Evolutionary conservation across 306 rosid genomes (phyloP), one percentile per base, ranked within the genome.

Genomic region (Leucaena leucocephala): DNA sequence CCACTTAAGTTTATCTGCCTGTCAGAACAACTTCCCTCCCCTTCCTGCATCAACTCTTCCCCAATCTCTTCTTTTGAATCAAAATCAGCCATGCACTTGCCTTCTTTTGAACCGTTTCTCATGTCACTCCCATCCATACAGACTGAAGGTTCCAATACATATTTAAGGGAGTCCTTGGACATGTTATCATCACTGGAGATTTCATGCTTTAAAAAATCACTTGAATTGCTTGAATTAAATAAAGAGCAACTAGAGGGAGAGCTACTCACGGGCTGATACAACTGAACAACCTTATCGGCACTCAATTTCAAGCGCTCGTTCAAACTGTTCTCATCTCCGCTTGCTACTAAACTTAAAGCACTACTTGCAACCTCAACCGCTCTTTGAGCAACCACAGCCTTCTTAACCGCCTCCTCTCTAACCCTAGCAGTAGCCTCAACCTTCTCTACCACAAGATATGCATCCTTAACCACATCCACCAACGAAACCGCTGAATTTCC

Each of bases 21-120:
- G 66, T 75, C 74, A 45, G 93, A 88, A 61, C 86, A 83, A 66
- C 92, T 88, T 75, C 83, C 87, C 73, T 80, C 82, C 49, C 86
- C 91, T 81, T 87, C 91, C 80, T 89, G 83, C 80, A 81, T 59
- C 57, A 39, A n/a, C 66, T 57, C 85, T 46, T 80, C 80, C 72
- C 58, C 84, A 65, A 8, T 73, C 73, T 71, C 89, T 15, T 73
- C 78, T 75, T 71, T 78, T 10, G 58, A 46, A 42, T 57, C 89
- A 75, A 45, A 48, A 71, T 84, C 89, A n/a, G 74, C 72, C 7
- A 8, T 8, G 75, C 55, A 49, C 17, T 44, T 82, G 14, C 49
- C 83, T 34, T 65, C 78, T 52, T 68, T 84, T 62, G 76, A 68
- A 73, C 68, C 17, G 77, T 70, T 17, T 74, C 72, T 76, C 74